A percentile compares a stretch with the other conserved stretches of the same genome.
Conservation (phyloP, 2,329 filamentous ascomycete genomes). For the Stemphylium beticola region DNA sequence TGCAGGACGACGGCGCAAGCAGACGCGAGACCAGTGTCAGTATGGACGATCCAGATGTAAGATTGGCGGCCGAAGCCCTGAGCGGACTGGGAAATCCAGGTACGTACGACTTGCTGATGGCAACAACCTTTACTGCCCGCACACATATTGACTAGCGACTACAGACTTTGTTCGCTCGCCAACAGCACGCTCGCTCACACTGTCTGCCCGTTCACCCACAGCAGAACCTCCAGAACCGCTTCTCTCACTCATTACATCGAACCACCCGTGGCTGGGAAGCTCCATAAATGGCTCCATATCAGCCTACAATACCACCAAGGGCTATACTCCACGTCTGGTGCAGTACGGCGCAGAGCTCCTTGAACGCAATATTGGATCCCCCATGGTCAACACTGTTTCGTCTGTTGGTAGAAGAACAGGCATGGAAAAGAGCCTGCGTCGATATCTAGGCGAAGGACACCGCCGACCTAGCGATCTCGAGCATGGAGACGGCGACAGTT, state of each 20-base stretch:
- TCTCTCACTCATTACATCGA: constrained; percentile 83
- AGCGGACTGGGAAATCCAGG: constrained; percentile 58
- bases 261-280: constrained; percentile 83
- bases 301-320: constrained; percentile 86
- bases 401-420: constrained; percentile 84
- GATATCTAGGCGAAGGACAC: constrained; percentile 70
- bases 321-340: constrained; percentile 86
- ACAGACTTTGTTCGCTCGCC: constrained; percentile 54
- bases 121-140: background rate
- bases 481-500: constrained; percentile 46
- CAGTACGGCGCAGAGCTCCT: constrained; percentile 88
- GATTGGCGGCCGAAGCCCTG: constrained; percentile 58
- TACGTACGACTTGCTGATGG: constrained; percentile 34
- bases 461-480: constrained; percentile 61
- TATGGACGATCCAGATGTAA: constrained; percentile 57
- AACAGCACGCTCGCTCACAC: constrained; percentile 38
- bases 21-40: constrained; percentile 52
- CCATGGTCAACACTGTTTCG: constrained; percentile 84
- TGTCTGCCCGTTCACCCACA: constrained; percentile 45
- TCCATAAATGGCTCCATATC: constrained; percentile 85
- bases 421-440: constrained; percentile 83
- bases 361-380: constrained; percentile 81
- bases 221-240: constrained; percentile 73
- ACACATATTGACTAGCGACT: constrained; percentile 20
- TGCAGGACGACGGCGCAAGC: constrained; percentile 41